A percentile compares a stretch with the other conserved stretches of the same genome.
Conservation (phyloP, 2,329 filamentous ascomycete species). For the Zopfia rhizophila region DNA sequence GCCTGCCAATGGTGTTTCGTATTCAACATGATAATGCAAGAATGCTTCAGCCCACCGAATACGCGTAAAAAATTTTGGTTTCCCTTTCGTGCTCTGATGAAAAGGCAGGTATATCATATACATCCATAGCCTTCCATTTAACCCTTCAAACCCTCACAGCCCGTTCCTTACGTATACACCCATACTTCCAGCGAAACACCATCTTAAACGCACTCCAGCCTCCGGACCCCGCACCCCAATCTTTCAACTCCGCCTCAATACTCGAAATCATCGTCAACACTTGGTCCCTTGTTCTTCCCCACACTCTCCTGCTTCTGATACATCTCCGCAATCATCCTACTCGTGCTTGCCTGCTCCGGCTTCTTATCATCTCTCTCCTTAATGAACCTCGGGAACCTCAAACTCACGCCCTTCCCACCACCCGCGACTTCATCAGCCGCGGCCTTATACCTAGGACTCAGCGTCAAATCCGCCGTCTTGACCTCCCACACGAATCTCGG, state of each 20-base stretch:
- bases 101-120: too few species aligned
- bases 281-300: slow-evolving; percentile 82
- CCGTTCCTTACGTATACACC: too few species aligned
- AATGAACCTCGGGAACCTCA: slow-evolving; percentile 94
- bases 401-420: slow-evolving; percentile 80
- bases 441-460: slow-evolving; percentile 94
- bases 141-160: too few species aligned
- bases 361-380: slow-evolving; percentile 95
- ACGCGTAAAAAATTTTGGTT: too few species aligned
- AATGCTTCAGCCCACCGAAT: too few species aligned
- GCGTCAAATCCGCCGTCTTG: slow-evolving; percentile 92
- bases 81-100: too few species aligned
- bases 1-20: too few species aligned
- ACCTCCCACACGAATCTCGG: slow-evolving; percentile 96
- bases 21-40: too few species aligned
- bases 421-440: slow-evolving; percentile 79
- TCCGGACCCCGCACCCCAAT: background rate
- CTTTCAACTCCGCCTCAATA: slow-evolving; percentile 67
- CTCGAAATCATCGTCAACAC: slow-evolving; percentile 97
- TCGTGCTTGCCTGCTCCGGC: slow-evolving; percentile 86
- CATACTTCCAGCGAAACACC: too few species aligned
- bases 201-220: too few species aligned
- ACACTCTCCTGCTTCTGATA: slow-evolving; percentile 95
- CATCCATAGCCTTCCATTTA: too few species aligned
- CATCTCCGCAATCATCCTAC: slow-evolving; percentile 92